Base-by-base conservation (phyloP, 805 yeast genomes). In the Cyberlindnera xishuangbannaensis region DNA sequence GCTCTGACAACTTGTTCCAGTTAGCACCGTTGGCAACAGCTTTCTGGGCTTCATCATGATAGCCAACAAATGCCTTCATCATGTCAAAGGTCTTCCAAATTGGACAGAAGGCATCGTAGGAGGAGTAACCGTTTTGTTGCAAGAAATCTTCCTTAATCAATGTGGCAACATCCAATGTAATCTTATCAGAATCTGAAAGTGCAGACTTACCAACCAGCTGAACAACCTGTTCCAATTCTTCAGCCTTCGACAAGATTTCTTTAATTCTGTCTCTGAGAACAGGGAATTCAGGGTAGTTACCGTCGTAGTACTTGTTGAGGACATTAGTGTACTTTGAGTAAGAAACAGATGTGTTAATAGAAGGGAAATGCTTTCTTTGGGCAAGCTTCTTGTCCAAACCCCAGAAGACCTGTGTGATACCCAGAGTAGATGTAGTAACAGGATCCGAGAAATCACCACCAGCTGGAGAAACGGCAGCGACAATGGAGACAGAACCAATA, bases 391-490 rank as follows among this genome's bases (percentile, higher is more conserved):
- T 92, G 69, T 92, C 99, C 64, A 92, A 76, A 67, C 99, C 99
- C 99, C 99, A 92, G 71, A 92, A 92, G 33, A 92, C 99, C 71
- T 92, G 99, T n/a, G 98, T 92, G 51, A 92, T 92, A 83, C 97
- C 97, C 56, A 92, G 76, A 22, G 99, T 92, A 7, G 98, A 78
- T 15, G 97, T 90, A 18, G 99, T 92, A 50, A 92, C 99, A 28
- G 99, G 99, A 69, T 92, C 99, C 17, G 97, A 90, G 80, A 92
- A 90, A 72, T 92, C 99, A 80, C 99, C 99, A 78, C 99, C 99
- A 36, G 98, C 97, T 49, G 99, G 99, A 5, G 97, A 92, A 25
- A 92, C 99, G 50, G 99, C 99, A 40, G 98, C 99, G 55, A 92
- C 92, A 64, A 92, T 92, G n/a, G 98, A 92, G 44, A 92, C 99